Percentiles rank a stretch among this genome's conserved stretches.
Conservation (phyloP, 768 basidiomycete genomes). For the Xanthoconium stramineum region DNA sequence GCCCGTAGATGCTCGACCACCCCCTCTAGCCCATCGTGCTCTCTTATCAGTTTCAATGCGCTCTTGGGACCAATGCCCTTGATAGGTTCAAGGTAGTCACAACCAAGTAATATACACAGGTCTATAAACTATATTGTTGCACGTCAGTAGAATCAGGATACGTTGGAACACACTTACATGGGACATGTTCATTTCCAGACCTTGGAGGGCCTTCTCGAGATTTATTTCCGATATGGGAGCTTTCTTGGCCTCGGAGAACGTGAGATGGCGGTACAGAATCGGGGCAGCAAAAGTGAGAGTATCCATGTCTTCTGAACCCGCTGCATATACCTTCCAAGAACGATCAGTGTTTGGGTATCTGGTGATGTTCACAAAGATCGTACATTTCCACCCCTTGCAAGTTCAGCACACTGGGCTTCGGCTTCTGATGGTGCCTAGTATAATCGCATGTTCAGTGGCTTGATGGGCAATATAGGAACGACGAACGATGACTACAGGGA, state of each 20-base stretch:
- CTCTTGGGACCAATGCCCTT: constrained; percentile 95
- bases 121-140: constrained; percentile 75
- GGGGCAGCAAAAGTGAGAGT: constrained; percentile 95
- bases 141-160: not conserved
- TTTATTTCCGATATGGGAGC: constrained; percentile 92
- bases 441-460: not conserved
- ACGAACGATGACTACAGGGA: constrained; percentile 87
- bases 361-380: not conserved
- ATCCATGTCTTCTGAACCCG: constrained; percentile 99
- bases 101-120: constrained; percentile 92
- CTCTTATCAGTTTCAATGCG: constrained; percentile 87
- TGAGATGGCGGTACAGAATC: constrained; percentile 90
- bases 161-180: constrained; percentile 45
- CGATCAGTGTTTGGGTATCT: not conserved
- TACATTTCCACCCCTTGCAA: constrained; percentile 94
- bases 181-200: constrained; percentile 90
- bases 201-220: constrained; percentile 78
- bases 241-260: constrained; percentile 97
- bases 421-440: constrained; percentile 94
- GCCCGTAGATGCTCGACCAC: constrained; percentile 77
- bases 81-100: constrained; percentile 99
- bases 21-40: constrained; percentile 66
- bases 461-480: not conserved
- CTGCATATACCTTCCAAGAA: constrained; percentile 77
- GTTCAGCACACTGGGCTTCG: constrained; percentile 97